phyloP scores from a whole-genome alignment of 2,329 filamentous ascomycete genomes.

The Eutypella sp. region DNA sequence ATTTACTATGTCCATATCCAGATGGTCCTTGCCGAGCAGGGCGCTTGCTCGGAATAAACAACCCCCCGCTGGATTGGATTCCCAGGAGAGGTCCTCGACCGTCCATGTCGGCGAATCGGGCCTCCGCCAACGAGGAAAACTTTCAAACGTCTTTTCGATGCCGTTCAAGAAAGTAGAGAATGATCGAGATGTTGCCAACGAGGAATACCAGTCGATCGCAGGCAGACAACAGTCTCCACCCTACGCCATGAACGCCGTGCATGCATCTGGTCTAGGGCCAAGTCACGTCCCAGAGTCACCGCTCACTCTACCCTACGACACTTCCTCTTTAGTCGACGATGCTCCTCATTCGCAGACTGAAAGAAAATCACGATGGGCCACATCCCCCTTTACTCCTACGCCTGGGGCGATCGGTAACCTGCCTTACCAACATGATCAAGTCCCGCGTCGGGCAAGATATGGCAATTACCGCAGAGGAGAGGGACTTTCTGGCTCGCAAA shows the following conservation, averaged over 20 bases:
- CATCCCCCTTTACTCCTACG: background rate
- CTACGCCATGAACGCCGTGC: constrained; percentile 5
- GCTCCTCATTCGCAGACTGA: background rate
- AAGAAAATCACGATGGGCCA: background rate
- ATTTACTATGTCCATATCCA: constrained; percentile 12
- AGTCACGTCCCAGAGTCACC: background rate
- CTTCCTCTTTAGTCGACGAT: background rate
- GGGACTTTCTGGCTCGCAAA: no score
- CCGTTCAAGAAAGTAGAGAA: constrained; percentile 15
- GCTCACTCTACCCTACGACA: background rate
- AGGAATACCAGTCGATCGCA: background rate
- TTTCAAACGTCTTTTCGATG: constrained; percentile 11
- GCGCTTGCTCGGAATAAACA: constrained; percentile 11
- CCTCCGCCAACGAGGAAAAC: constrained; percentile 6
- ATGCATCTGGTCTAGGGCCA: background rate
- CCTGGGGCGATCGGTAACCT: background rate
- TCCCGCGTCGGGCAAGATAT: background rate
- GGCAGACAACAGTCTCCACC: constrained; percentile 4
- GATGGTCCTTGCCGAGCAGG: constrained; percentile 15
- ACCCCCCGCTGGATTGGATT: constrained; percentile 2
- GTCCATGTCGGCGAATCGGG: constrained; percentile 7
- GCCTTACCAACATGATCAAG: background rate
- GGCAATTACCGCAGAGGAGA: background rate
- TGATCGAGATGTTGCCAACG: background rate
- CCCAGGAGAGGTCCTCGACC: constrained; percentile 7